Conservation (phyloP, 371 early-diverging fungal species). For the Syncephalastrum sp. region DNA sequence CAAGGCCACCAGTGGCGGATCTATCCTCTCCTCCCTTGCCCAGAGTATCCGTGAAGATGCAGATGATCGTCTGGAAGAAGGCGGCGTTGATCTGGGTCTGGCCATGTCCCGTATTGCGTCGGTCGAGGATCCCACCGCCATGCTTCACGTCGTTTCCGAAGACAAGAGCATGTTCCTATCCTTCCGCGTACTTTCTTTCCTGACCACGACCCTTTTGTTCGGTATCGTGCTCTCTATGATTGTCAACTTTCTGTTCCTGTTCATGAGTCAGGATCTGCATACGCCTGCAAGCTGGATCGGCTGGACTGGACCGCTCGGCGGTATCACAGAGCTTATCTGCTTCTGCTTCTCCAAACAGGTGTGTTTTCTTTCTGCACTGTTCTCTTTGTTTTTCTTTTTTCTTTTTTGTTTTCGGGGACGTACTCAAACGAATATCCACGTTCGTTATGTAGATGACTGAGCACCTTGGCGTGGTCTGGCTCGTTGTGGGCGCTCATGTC, state of each 20-base stretch:
- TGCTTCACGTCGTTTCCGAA: not conserved
- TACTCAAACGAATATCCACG: too few species aligned
- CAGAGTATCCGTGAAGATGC: conserved; percentile 33
- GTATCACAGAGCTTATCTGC: conserved; percentile 33
- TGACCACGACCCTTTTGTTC: conserved; percentile 28
- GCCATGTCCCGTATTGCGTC: conserved; percentile 37
- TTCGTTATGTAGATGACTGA: conserved; percentile 30
- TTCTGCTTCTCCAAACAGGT: conserved; percentile 37
- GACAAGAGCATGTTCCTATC: conserved; percentile 1
- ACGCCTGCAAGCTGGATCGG: conserved; percentile 31
- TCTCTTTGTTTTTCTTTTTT: not conserved
- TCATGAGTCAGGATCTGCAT: conserved; percentile 27
- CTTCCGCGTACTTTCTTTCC: conserved; percentile 21
- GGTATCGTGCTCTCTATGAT: conserved; percentile 38
- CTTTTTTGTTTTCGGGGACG: not conserved
- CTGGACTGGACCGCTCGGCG: conserved; percentile 40
- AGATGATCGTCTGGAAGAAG: conserved; percentile 26
- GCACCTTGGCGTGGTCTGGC: conserved; percentile 38
- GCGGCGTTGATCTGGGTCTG: conserved; percentile 28
- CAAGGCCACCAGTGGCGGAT: conserved; percentile 22
- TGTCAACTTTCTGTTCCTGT: conserved; percentile 37
- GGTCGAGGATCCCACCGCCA: conserved; percentile 26
- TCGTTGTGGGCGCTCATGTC: conserved; percentile 40
- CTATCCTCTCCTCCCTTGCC: conserved; percentile 11
- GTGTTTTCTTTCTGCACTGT: not conserved